Percentiles rank a stretch among this genome's conserved stretches.
Evolutionary conservation across 2,329 filamentous ascomycete species (phyloP).

Genomic region (Aspergillus oerlinghausenensis): DNA sequence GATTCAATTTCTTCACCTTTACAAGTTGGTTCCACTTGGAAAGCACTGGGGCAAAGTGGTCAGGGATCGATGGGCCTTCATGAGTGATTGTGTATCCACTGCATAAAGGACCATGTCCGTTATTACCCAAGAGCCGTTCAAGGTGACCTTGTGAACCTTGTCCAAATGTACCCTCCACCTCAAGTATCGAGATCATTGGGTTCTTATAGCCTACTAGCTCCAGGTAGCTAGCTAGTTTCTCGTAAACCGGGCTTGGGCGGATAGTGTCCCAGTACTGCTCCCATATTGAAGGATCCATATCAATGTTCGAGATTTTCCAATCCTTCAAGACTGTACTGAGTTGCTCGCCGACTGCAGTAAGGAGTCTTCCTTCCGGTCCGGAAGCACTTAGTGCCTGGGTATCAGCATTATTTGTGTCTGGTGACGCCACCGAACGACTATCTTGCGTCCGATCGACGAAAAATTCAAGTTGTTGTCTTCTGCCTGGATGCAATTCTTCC

Average conservation of each 20-base stretch:
- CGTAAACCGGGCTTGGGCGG: slow-evolving; percentile 4
- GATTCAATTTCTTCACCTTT: slow-evolving; percentile 8
- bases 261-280: slow-evolving; percentile 4
- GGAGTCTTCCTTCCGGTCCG: slow-evolving; percentile 4
- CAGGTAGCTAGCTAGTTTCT: slow-evolving; percentile 10
- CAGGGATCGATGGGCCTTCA: neutral
- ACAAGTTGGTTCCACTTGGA: slow-evolving; percentile 8
- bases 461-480: neutral
- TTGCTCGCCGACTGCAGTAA: slow-evolving; percentile 8
- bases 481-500: neutral
- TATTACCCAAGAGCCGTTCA: neutral
- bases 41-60: neutral
- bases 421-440: too few species aligned
- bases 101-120: slow-evolving; percentile 3
- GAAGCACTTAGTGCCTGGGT: neutral
- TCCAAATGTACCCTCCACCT: slow-evolving; percentile 16
- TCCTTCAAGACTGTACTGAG: slow-evolving; percentile 8
- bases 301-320: neutral
- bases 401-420: neutral
- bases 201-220: slow-evolving; percentile 17
- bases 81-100: slow-evolving; percentile 14
- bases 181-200: slow-evolving; percentile 21
- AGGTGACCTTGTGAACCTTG: slow-evolving; percentile 10
- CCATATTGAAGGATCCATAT: neutral
- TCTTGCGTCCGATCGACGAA: neutral